A percentile compares a stretch with the other conserved stretches of the same genome.
phyloP scores from a whole-genome alignment of 2,329 filamentous ascomycete genomes.

The Neophaeococcomyces mojaviensis region DNA sequence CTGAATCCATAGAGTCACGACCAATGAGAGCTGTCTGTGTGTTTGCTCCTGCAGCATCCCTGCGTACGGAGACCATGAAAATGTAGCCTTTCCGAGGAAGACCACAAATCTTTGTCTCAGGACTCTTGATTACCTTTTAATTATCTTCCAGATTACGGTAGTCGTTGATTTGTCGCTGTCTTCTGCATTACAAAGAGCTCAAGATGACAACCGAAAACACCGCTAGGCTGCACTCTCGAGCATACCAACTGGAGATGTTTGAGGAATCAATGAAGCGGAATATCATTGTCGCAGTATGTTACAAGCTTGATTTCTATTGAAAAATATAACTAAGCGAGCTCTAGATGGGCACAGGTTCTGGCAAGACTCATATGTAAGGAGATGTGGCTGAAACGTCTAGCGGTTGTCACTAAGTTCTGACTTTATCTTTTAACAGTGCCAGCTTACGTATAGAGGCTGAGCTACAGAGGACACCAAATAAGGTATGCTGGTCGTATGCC shows the following conservation, averaged over 20 bases:
- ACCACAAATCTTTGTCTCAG: no score
- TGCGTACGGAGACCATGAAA: no score
- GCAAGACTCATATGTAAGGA: constrained; percentile 68
- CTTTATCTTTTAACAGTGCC: constrained; percentile 41
- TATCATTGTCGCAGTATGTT: constrained; percentile 60
- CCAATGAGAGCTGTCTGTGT: no score
- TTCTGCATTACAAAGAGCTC: not conserved
- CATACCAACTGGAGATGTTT: constrained; percentile 72
- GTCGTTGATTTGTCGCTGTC: not conserved
- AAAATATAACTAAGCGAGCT: constrained; percentile 12
- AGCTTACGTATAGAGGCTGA: constrained; percentile 60
- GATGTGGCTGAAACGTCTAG: not conserved
- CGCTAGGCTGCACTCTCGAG: constrained; percentile 32
- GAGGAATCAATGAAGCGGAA: constrained; percentile 61
- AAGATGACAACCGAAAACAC: not conserved
- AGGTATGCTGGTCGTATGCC: not conserved
- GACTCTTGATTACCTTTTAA: no score
- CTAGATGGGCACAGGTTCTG: constrained; percentile 73
- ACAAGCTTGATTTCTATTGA: constrained; percentile 3
- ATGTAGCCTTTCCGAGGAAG: no score
- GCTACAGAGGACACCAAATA: constrained; percentile 43
- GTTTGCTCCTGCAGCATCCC: no score
- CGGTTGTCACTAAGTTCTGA: not conserved
- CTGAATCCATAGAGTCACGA: no score
- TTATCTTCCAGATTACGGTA: not conserved